phyloP scores from a whole-genome alignment of 805 yeast species.

The Barnettozyma sp. region DNA sequence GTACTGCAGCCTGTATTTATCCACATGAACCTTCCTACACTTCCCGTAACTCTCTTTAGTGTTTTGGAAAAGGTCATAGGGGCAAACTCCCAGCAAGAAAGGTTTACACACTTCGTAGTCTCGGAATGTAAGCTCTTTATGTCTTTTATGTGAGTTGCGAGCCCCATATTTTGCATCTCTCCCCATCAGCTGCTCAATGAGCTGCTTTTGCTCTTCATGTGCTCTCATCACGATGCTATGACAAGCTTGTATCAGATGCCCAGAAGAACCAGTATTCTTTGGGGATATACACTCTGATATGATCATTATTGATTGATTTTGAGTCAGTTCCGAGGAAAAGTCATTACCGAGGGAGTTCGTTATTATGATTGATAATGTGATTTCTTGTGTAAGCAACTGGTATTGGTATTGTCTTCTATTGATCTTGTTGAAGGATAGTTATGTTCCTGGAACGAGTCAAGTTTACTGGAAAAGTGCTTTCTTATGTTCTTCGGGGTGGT shows the following conservation, averaged over 20 bases:
- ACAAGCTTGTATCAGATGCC: too few relatives aligned
- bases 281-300: too few relatives aligned
- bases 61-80: slow-evolving; percentile 73
- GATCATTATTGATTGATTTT: too few relatives aligned
- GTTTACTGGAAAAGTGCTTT: slow-evolving; percentile 20
- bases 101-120: slow-evolving; percentile 68
- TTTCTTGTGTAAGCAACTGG: too few relatives aligned
- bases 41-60: slow-evolving; percentile 79
- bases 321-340: background rate
- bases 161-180: slow-evolving; percentile 29
- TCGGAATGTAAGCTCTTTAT: slow-evolving; percentile 38
- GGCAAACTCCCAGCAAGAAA: slow-evolving; percentile 80
- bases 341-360: background rate
- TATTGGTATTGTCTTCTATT: too few relatives aligned
- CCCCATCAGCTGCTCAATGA: slow-evolving; percentile 79
- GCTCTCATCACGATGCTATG: slow-evolving; percentile 34
- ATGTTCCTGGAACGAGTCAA: slow-evolving; percentile 13
- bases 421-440: too few relatives aligned
- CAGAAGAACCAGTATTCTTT: too few relatives aligned
- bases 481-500: slow-evolving; percentile 40
- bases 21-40: slow-evolving; percentile 71
- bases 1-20: slow-evolving; percentile 66
- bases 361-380: too few relatives aligned
- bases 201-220: slow-evolving; percentile 64
- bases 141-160: slow-evolving; percentile 28